phyloP scores from a whole-genome alignment of 768 basidiomycete genomes.

The Coprinellus aureogranulatus region DNA sequence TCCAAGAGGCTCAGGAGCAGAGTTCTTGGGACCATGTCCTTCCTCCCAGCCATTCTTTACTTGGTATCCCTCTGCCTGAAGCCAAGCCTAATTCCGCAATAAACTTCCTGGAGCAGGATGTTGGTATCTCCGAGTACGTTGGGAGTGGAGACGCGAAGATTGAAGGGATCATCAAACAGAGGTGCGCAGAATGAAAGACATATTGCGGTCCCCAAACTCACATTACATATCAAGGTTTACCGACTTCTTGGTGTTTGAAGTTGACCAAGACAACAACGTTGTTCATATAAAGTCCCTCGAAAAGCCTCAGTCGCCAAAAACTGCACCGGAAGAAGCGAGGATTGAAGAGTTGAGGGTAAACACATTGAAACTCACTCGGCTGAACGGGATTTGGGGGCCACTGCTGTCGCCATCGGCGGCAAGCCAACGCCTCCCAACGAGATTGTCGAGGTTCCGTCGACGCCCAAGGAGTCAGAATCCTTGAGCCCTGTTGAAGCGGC shows the following conservation, averaged over 20 bases:
- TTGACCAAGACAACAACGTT: slow-evolving; percentile 76
- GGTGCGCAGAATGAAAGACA: slow-evolving; percentile 52
- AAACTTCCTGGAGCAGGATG: slow-evolving; percentile 73
- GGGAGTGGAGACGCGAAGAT: slow-evolving; percentile 67
- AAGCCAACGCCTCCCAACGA: background rate
- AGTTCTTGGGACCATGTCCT: slow-evolving; percentile 35
- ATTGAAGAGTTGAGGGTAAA: slow-evolving; percentile 16
- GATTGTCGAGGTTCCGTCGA: background rate
- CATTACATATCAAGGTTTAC: slow-evolving; percentile 66
- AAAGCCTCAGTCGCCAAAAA: slow-evolving; percentile 61
- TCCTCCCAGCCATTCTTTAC: slow-evolving; percentile 72
- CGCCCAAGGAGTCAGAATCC: slow-evolving; percentile 8
- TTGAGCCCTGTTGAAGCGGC: slow-evolving; percentile 18
- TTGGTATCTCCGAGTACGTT: slow-evolving; percentile 89
- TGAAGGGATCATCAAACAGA: slow-evolving; percentile 94
- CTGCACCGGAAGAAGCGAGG: slow-evolving; percentile 21
- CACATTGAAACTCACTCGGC: slow-evolving; percentile 24
- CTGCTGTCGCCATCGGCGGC: no score
- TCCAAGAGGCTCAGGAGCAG: slow-evolving; percentile 6
- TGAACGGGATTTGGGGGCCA: no score
- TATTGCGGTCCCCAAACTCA: background rate
- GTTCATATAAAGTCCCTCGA: slow-evolving; percentile 77
- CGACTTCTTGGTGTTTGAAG: slow-evolving; percentile 93
- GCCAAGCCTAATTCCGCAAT: slow-evolving; percentile 48
- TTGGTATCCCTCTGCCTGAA: slow-evolving; percentile 56